Evolutionary conservation across 371 early-diverging fungal species (phyloP), one percentile per base, ranked within the genome.

Genomic region (Vairimorpha necatrix): DNA sequence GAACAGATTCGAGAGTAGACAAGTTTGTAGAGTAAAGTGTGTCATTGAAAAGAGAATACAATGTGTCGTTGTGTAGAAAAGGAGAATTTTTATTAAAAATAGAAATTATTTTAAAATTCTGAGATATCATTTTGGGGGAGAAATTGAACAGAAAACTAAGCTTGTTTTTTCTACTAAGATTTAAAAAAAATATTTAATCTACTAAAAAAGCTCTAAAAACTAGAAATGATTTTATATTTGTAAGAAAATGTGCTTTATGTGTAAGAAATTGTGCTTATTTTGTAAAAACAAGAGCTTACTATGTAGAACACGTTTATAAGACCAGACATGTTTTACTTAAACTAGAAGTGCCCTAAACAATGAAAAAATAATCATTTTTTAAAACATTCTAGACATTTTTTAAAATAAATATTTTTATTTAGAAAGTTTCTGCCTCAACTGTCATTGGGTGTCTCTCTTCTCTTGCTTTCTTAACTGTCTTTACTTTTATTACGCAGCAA

Each of bases 401-500:
- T n/a, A n/a, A n/a, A n/a, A n/a, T n/a, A n/a, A n/a, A n/a, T n/a
- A n/a, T n/a, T n/a, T n/a, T n/a, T n/a, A n/a, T n/a, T n/a, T n/a
- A n/a, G n/a, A n/a, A n/a, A n/a, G n/a, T n/a, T n/a, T n/a, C n/a
- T 47, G 16, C 70, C 73, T 24, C 75, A 66, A 14, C 67, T 76
- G 70, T 22, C 50, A 50, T 50, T 13, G 11, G 4, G n/a, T 50
- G 34, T 72, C 66, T 66, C 2, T 11, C n/a, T 7, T 4, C 22
- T 58, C 11, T 30, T 26, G 6, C 60, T 32, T 75, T 82, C 76
- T 96, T 99, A 85, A 98, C 88, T 84, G 98, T 93, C 93, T 99
- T 99, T 86, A 94, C 95, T 91, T 98, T 98, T 87, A 92, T 92
- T 84, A 94, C 89, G 87, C 89, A 91, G 84, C 92, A 93, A 89